A percentile compares a stretch with the other conserved stretches of the same genome.
Evolutionary conservation across 306 rosid genomes (phyloP).

Genomic region (Castanea mollissima): DNA sequence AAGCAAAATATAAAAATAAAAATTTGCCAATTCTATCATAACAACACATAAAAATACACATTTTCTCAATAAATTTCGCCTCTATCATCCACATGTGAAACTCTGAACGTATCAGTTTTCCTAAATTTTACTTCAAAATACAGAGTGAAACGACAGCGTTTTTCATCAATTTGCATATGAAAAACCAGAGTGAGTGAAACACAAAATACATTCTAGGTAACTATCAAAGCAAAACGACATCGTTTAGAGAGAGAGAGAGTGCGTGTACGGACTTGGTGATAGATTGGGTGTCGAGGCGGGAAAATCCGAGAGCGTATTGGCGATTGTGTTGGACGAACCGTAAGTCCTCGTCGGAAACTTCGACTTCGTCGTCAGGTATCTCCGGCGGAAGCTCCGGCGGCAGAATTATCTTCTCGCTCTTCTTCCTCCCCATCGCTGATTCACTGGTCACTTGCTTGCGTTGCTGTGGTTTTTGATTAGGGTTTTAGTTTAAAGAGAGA

Average conservation of each 20-base stretch:
- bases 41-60: too few relatives aligned
- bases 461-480: neutral
- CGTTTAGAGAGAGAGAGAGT: neutral
- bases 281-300: conserved; percentile 68
- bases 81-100: too few relatives aligned
- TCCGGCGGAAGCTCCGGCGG: conserved; percentile 99
- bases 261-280: conserved; percentile 66
- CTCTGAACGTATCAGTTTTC: too few relatives aligned
- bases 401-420: conserved; percentile 52
- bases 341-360: conserved; percentile 84
- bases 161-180: too few relatives aligned
- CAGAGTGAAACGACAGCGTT: too few relatives aligned
- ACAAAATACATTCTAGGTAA: too few relatives aligned
- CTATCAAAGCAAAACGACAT: neutral
- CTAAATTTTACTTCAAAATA: too few relatives aligned
- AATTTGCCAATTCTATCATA: too few relatives aligned
- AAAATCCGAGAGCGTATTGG: conserved; percentile 65
- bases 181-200: too few relatives aligned
- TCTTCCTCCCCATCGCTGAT: conserved; percentile 40
- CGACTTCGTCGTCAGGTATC: conserved; percentile 68
- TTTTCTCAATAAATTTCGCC: too few relatives aligned
- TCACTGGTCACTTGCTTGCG: neutral
- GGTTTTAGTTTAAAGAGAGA: neutral
- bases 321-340: conserved; percentile 57
- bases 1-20: too few relatives aligned